Evolutionary conservation across 768 basidiomycete genomes (phyloP).

Genomic region (Chalciporus piperatus): DNA sequence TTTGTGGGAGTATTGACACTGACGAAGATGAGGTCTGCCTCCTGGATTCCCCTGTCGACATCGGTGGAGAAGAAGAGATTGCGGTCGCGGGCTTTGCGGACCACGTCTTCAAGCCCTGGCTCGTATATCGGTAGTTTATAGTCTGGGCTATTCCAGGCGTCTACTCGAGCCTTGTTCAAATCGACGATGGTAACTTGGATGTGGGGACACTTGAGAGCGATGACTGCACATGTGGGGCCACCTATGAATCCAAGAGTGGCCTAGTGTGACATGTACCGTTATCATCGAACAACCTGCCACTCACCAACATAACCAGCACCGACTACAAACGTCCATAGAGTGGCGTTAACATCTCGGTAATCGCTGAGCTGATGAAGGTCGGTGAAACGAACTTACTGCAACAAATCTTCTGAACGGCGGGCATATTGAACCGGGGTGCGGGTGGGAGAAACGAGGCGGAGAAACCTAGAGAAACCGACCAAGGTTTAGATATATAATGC

Average conservation of each 20-base stretch:
- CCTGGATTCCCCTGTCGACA: conserved; percentile 87
- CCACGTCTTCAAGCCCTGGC: conserved; percentile 90
- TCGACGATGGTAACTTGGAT: conserved; percentile 97
- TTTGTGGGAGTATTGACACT: conserved; percentile 99
- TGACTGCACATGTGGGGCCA: conserved; percentile 93
- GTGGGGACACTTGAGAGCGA: conserved; percentile 89
- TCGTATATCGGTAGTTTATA: conserved; percentile 97
- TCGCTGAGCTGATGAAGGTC: background rate
- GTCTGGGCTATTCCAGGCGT: conserved; percentile 92
- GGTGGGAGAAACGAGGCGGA: background rate
- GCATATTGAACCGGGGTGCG: conserved; percentile 12
- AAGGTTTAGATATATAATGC: background rate
- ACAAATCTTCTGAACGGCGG: conserved; percentile 77
- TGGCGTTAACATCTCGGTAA: conserved; percentile 5
- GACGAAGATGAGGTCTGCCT: conserved; percentile 98
- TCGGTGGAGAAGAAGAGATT: conserved; percentile 98
- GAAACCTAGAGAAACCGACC: background rate
- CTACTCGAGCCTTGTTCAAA: conserved; percentile 89
- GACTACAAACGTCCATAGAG: conserved; percentile 58
- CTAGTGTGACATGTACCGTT: conserved; percentile 9
- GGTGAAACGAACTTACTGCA: conserved; percentile 63
- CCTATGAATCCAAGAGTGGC: conserved; percentile 44
- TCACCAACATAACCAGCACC: conserved; percentile 93
- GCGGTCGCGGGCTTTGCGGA: conserved; percentile 81
- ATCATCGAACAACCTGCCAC: conserved; percentile 21